Percentiles rank a stretch among this genome's conserved stretches.
These are phyloP conservation scores for Fusarium sp. DNA, from an alignment of 2,329 filamentous ascomycete genomes.

Conservation along the genomic window DNA sequence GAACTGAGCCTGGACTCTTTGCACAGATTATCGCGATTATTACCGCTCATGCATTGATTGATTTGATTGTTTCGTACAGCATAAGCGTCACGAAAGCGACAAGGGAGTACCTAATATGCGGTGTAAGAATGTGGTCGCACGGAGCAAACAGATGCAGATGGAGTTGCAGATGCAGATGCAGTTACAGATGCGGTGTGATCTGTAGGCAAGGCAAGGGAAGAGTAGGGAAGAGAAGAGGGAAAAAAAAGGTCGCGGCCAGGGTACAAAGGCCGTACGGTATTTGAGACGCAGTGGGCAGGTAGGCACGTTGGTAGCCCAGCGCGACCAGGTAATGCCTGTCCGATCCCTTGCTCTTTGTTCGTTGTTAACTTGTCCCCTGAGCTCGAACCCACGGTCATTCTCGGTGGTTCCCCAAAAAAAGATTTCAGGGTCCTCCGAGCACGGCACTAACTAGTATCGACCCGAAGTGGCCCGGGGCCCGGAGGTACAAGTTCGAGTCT, in stretches of 20 bases:
- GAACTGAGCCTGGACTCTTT: slow-evolving; percentile 14
- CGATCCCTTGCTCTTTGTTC: slow-evolving; percentile 9
- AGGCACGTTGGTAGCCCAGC: background rate
- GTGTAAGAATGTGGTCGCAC: slow-evolving; percentile 41
- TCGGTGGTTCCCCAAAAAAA: slow-evolving; percentile 39
- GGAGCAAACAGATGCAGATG: slow-evolving; percentile 31
- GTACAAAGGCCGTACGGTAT: background rate
- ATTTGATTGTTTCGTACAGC: slow-evolving; percentile 22
- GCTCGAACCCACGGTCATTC: slow-evolving; percentile 28
- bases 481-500: slow-evolving; percentile 15
- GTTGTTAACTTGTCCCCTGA: slow-evolving; percentile 2
- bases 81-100: slow-evolving; percentile 24
- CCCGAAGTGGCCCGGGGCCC: slow-evolving; percentile 42
- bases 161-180: slow-evolving; percentile 22
- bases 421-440: slow-evolving; percentile 47
- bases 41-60: slow-evolving; percentile 20
- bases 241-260: slow-evolving; percentile 20
- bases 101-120: slow-evolving; percentile 13
- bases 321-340: slow-evolving; percentile 27
- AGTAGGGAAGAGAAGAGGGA: too few species aligned
- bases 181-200: slow-evolving; percentile 39
- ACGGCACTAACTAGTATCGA: slow-evolving; percentile 37
- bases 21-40: slow-evolving; percentile 7
- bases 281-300: slow-evolving; percentile 19
- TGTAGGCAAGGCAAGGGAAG: slow-evolving; percentile 6